Base-by-base conservation (phyloP, 2,329 filamentous ascomycete genomes). In the Cercospora zeae-maydis region DNA sequence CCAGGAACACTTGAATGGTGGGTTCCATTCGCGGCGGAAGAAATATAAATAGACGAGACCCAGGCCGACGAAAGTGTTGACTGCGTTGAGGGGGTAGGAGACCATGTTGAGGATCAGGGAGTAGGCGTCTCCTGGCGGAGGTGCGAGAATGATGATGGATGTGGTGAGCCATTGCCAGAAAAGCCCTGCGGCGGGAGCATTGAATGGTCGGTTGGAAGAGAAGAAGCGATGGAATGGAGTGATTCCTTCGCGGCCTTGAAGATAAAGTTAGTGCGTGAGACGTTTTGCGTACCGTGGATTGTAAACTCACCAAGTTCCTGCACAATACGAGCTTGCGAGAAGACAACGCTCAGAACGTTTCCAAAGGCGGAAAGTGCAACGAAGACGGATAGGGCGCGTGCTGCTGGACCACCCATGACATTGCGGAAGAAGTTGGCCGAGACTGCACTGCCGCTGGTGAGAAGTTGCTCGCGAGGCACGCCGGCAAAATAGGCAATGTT, bases 81-180 rank as follows among this genome's bases (percentile, higher is more conserved):
- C 82, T 11, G 90, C 77, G 62, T 88, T 84, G 0, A 80, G 84
- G 0, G 87, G 84, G 66, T 90, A 90, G 0, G 85, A 86, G 69
- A 90, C 88, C 0, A 91, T 84, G 47, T 91, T 87, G 0, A 90
- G 77, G 33, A 91, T 76, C 67, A 88, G 88, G 63, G 84, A 82
- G 71, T 88, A 88, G 0, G 86, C 86, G 70, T 88, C 86, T 0
- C 86, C 86, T 0, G 83, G 82, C 0, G 86, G 85, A 0, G 84
- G 81, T 0, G 82, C 84, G 0, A 84, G 70, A 33, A 87, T 86
- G 83, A 88, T 85, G 53, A 88, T 67, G 1, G 84, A 71, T 0
- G 85, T 88, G 60, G 86, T 72, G 0, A 69, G 68, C 82, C 84
- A 88, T 70, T 86, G 85, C 16, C 60, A 59, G 63, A 87, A 86